phyloP scores from a whole-genome alignment of 1,284 basidiomycete genomes.

The Ustilago trichophora region DNA sequence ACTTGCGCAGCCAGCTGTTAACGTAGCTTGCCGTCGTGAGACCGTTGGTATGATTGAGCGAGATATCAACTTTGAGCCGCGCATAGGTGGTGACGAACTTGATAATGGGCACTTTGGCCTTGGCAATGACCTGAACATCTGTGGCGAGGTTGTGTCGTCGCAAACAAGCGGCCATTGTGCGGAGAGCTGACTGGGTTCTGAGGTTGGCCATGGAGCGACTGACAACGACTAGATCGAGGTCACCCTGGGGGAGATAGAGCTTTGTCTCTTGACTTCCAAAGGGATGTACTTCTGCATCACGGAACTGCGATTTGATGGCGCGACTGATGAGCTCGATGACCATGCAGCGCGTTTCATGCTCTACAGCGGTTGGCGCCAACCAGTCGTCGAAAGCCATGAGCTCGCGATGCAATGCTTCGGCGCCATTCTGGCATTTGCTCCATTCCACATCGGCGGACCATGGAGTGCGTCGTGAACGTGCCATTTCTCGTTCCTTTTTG shows the following conservation, averaged over 20 bases:
- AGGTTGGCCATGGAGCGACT: constrained; percentile 65
- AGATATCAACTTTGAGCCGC: constrained; percentile 66
- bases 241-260: constrained; percentile 86
- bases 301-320: constrained; percentile 75
- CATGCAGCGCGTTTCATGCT: constrained; percentile 83
- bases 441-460: constrained; percentile 83
- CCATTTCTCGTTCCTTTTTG: constrained; percentile 74
- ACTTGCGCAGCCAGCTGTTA: constrained; percentile 78
- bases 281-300: constrained; percentile 82
- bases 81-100: constrained; percentile 84
- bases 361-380: constrained; percentile 84
- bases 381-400: constrained; percentile 78
- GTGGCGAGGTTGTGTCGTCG: constrained; percentile 70
- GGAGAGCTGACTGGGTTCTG: constrained; percentile 67
- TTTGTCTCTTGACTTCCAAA: constrained; percentile 96
- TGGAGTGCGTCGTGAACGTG: constrained; percentile 75
- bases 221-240: constrained; percentile 72
- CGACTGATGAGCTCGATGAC: constrained; percentile 79
- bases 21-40: constrained; percentile 82
- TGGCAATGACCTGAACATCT: constrained; percentile 81
- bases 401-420: constrained; percentile 67
- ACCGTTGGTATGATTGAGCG: constrained; percentile 73
- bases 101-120: constrained; percentile 90
- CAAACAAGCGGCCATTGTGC: constrained; percentile 68
- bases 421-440: constrained; percentile 79